These are phyloP conservation scores for Neoscytalidium dimidiatum DNA, from an alignment of 2,329 filamentous ascomycete genomes.

Conservation along the genomic window DNA sequence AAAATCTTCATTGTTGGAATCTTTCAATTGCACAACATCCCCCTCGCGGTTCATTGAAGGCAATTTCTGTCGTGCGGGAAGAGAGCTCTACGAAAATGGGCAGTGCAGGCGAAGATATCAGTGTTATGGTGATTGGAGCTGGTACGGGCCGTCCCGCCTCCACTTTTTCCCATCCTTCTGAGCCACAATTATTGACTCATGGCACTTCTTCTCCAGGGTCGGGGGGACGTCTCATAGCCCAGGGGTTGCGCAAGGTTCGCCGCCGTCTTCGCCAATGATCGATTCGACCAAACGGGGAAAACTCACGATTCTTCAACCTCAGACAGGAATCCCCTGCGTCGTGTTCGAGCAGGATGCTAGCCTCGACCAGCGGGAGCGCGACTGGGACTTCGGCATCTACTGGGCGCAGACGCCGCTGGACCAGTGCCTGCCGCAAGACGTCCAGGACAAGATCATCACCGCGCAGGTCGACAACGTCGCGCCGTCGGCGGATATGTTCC, in stretches of 20 bases:
- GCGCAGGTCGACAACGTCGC: slow-evolving; percentile 54
- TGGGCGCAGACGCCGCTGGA: slow-evolving; percentile 50
- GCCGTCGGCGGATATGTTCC: slow-evolving; percentile 31
- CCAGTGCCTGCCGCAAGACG: slow-evolving; percentile 45
- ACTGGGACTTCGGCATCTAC: slow-evolving; percentile 66
- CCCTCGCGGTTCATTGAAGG: neutral
- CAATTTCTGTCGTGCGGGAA: neutral
- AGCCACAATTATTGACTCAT: neutral
- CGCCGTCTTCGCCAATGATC: no score
- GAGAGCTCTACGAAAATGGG: neutral
- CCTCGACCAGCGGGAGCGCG: slow-evolving; percentile 46
- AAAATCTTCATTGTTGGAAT: neutral
- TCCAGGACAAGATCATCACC: slow-evolving; percentile 55
- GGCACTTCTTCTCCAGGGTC: slow-evolving; percentile 33
- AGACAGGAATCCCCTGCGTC: slow-evolving; percentile 45
- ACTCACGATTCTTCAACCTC: neutral
- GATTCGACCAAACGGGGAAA: no score
- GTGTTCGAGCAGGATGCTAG: slow-evolving; percentile 60
- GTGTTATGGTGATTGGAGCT: slow-evolving; percentile 19
- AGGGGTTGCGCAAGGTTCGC: slow-evolving; percentile 43
- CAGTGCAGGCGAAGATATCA: slow-evolving; percentile 8
- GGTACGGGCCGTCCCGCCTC: neutral
- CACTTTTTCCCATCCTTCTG: slow-evolving; percentile 33
- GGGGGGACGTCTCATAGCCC: slow-evolving; percentile 44
- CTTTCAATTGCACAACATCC: neutral